Evolutionary conservation across 164 flowering plant species (phyloP).

Genomic region (Stephania yunnanensis): DNA sequence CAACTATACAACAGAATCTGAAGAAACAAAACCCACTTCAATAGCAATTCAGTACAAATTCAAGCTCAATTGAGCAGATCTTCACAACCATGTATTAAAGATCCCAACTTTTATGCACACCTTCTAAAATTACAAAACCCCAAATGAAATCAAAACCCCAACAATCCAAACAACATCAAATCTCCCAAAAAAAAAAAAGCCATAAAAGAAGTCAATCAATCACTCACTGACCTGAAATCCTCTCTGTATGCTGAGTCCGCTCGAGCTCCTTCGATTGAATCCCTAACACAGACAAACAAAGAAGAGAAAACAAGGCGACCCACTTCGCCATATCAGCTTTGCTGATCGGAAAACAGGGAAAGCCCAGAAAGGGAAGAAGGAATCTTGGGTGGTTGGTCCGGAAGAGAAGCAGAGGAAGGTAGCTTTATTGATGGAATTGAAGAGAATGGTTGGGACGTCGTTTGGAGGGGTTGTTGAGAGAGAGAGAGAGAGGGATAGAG

Average conservation of each 20-base stretch:
- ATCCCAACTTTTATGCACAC: not conserved
- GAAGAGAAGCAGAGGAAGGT: not conserved
- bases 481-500: not conserved
- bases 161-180: not conserved
- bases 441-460: constrained; percentile 18
- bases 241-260: constrained; percentile 47
- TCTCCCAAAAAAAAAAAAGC: not conserved
- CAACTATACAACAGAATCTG: too few species aligned
- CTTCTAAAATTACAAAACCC: not conserved
- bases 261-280: constrained; percentile 32
- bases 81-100: not conserved
- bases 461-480: constrained; percentile 14
- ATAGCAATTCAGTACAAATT: not conserved
- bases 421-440: not conserved
- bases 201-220: not conserved
- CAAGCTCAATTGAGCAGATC: not conserved
- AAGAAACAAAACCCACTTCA: not conserved
- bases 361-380: not conserved
- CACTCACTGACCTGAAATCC: constrained; percentile 52
- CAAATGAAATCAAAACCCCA: not conserved
- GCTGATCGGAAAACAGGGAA: not conserved
- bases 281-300: constrained; percentile 12
- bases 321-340: constrained; percentile 22
- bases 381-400: constrained; percentile 1
- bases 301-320: constrained; percentile 27